These are phyloP conservation scores for Pseudisothecium myosuroides DNA, from an alignment of 225 moss, liverwort and hornwort species.

Conservation along the genomic window DNA sequence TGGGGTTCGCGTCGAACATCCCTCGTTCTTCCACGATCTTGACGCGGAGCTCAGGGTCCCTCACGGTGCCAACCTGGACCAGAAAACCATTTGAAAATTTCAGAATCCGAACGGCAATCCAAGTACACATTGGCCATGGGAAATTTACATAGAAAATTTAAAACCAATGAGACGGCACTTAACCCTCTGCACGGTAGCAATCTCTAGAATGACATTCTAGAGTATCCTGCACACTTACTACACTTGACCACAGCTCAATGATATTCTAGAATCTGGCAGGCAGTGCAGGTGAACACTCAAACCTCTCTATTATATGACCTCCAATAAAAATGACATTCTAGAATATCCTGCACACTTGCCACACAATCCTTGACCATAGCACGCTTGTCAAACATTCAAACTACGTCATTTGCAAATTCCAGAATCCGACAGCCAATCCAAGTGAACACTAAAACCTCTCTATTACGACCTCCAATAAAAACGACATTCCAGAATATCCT, in stretches of 20 bases:
- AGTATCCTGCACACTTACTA: neutral
- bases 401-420: too few relatives aligned
- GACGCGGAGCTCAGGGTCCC: constrained; percentile 74
- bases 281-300: neutral
- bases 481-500: neutral
- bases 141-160: neutral
- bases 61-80: constrained; percentile 72
- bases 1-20: constrained; percentile 67
- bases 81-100: neutral
- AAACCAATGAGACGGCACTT: neutral
- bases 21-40: constrained; percentile 88
- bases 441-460: neutral
- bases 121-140: too few relatives aligned
- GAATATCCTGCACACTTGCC: neutral
- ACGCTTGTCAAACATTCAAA: neutral
- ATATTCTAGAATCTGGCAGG: neutral
- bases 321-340: neutral
- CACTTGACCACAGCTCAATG: neutral
- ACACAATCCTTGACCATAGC: neutral
- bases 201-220: neutral
- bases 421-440: neutral
- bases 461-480: neutral
- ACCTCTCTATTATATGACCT: neutral
- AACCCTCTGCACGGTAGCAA: neutral
- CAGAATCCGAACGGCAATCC: neutral